A percentile compares a stretch with the other conserved stretches of the same genome.
Evolutionary conservation across 2,329 filamentous ascomycete species (phyloP).

Genomic region (Mariannaea elegans): DNA sequence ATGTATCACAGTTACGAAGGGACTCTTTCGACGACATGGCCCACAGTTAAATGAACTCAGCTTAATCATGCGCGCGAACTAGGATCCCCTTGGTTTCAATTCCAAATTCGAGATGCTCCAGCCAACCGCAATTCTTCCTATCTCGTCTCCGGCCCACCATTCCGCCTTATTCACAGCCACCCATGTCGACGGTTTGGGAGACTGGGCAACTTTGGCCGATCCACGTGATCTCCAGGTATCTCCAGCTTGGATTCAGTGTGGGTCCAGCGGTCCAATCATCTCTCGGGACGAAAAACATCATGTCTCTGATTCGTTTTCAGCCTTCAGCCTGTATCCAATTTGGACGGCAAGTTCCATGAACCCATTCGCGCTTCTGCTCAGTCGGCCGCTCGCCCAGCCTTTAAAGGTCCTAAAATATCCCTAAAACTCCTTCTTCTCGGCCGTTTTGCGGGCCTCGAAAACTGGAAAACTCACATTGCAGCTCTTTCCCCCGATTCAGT

Average conservation of each 20-base stretch:
- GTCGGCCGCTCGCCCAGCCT: slow-evolving; percentile 10
- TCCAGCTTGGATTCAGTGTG: no score
- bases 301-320: neutral
- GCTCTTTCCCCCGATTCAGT: no score
- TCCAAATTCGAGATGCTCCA: neutral
- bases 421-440: no score
- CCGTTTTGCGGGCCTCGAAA: no score
- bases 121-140: neutral
- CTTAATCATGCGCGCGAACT: neutral
- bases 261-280: neutral
- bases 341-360: neutral
- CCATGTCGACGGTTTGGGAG: neutral
- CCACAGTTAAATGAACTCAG: neutral
- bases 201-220: slow-evolving; percentile 8
- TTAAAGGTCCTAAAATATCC: neutral
- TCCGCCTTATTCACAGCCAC: neutral
- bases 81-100: neutral
- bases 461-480: no score
- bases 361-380: neutral
- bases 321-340: neutral
- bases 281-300: neutral
- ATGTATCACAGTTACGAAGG: no score
- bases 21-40: neutral
- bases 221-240: neutral
- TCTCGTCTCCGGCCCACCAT: neutral